Percentiles rank a stretch among this genome's conserved stretches.
Evolutionary conservation across 1,284 basidiomycete genomes (phyloP).

Genomic region (Coniferiporia sulphurascens): DNA sequence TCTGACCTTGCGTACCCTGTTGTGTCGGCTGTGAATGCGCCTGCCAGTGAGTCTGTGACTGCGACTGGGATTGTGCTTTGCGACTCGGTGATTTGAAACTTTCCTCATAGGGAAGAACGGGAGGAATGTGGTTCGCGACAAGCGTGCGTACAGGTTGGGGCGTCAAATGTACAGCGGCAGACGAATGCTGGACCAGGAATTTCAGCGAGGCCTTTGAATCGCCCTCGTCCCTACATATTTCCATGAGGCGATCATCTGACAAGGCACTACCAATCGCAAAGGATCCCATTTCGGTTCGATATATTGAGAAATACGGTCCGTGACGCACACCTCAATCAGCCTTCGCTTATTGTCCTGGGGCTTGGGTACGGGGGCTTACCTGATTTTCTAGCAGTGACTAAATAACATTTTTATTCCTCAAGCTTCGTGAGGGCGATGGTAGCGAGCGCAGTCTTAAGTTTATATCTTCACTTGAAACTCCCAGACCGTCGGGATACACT

Average conservation of each 20-base stretch:
- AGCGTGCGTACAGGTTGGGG: slow-evolving; percentile 39
- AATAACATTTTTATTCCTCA: no score
- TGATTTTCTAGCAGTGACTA: no score
- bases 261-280: slow-evolving; percentile 70
- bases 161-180: slow-evolving; percentile 50
- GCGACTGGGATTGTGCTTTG: slow-evolving; percentile 31
- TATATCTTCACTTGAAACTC: no score
- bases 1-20: slow-evolving; percentile 1
- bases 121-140: slow-evolving; percentile 31
- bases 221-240: slow-evolving; percentile 66
- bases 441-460: no score
- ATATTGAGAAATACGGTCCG: slow-evolving; percentile 73
- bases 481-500: no score
- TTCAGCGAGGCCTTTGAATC: slow-evolving; percentile 76
- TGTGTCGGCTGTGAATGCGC: not conserved
- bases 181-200: slow-evolving; percentile 68
- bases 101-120: slow-evolving; percentile 36
- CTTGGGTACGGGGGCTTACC: no score
- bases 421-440: no score
- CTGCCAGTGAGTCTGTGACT: not conserved
- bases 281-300: slow-evolving; percentile 78
- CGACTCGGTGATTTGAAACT: slow-evolving; percentile 36
- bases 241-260: slow-evolving; percentile 60
- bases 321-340: no score
- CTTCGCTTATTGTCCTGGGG: no score